phyloP scores from a whole-genome alignment of 768 basidiomycete species.

The Lactarius evosmus region DNA sequence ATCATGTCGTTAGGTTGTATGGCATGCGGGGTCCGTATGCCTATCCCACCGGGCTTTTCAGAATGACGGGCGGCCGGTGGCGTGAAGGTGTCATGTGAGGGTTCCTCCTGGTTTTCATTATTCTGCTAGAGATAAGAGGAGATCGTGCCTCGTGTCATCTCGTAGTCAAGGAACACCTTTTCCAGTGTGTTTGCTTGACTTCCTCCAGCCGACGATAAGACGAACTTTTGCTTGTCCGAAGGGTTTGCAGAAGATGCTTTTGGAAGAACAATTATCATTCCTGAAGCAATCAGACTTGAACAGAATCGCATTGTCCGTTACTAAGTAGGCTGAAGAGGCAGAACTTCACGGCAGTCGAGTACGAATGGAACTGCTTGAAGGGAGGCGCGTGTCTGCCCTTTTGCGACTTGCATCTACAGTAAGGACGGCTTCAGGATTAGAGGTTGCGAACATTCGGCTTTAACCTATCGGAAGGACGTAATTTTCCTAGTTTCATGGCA shows the following conservation, averaged over 20 bases:
- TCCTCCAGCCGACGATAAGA: not conserved
- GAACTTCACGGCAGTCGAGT: slow-evolving; percentile 29
- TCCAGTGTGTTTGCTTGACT: slow-evolving; percentile 7
- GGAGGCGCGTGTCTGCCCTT: too few relatives aligned
- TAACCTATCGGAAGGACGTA: not conserved
- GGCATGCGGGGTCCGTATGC: too few relatives aligned
- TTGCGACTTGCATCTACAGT: too few relatives aligned
- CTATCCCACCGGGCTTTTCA: too few relatives aligned
- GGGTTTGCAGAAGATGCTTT: slow-evolving; percentile 20
- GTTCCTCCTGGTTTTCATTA: too few relatives aligned
- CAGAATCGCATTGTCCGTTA: slow-evolving; percentile 34
- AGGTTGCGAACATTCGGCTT: too few relatives aligned
- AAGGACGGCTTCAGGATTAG: not conserved
- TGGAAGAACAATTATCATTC: not conserved
- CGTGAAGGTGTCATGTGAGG: too few relatives aligned
- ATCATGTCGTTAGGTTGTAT: too few relatives aligned
- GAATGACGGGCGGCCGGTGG: too few relatives aligned
- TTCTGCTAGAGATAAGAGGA: too few relatives aligned
- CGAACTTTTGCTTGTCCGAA: slow-evolving; percentile 18
- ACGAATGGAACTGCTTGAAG: too few relatives aligned
- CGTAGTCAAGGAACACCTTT: slow-evolving; percentile 28
- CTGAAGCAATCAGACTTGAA: slow-evolving; percentile 16
- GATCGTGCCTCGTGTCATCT: too few relatives aligned
- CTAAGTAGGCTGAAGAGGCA: slow-evolving; percentile 41
- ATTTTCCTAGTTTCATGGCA: not conserved